phyloP scores from a whole-genome alignment of 768 basidiomycete species.

The Pholiota molesta region DNA sequence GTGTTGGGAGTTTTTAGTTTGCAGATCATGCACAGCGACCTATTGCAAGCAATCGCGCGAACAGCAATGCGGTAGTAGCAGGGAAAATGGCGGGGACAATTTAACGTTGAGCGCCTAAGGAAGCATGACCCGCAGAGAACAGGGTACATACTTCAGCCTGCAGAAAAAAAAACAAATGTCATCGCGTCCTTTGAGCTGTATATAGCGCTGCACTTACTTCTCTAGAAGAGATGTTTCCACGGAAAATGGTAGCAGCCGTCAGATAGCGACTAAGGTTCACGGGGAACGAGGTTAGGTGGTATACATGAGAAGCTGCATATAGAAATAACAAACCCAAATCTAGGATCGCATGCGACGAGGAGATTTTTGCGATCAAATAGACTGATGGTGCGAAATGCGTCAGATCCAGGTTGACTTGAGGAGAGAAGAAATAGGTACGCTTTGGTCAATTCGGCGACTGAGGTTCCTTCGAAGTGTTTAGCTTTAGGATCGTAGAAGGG shows the following conservation, averaged over 20 bases:
- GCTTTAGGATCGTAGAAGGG: conserved; percentile 78
- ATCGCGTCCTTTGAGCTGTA: conserved; percentile 29
- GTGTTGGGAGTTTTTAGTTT: conserved; percentile 69
- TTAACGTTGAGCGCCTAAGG: conserved; percentile 20
- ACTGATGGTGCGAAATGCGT: conserved; percentile 35
- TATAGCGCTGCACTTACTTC: conserved; percentile 57
- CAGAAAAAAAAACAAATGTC: conserved; percentile 33
- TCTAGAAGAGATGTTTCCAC: conserved; percentile 77
- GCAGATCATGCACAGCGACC: conserved; percentile 73
- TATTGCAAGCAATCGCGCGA: conserved; percentile 30
- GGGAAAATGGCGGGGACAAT: conserved; percentile 24
- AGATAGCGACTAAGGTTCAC: conserved; percentile 66
- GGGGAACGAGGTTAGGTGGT: conserved; percentile 8
- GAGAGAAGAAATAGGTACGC: conserved; percentile 44
- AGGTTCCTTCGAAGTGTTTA: conserved; percentile 59
- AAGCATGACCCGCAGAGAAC: conserved; percentile 21
- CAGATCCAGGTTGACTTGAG: background rate
- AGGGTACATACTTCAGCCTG: conserved; percentile 54
- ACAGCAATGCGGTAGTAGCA: conserved; percentile 5
- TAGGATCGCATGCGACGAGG: conserved; percentile 83
- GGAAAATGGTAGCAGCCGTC: conserved; percentile 86
- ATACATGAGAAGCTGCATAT: background rate
- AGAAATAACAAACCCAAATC: conserved; percentile 57
- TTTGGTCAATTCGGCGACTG: conserved; percentile 70
- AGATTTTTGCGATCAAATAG: conserved; percentile 81